These are phyloP conservation scores for Neoboletus magnificus DNA, from an alignment of 768 basidiomycete genomes.

Conservation along the genomic window DNA sequence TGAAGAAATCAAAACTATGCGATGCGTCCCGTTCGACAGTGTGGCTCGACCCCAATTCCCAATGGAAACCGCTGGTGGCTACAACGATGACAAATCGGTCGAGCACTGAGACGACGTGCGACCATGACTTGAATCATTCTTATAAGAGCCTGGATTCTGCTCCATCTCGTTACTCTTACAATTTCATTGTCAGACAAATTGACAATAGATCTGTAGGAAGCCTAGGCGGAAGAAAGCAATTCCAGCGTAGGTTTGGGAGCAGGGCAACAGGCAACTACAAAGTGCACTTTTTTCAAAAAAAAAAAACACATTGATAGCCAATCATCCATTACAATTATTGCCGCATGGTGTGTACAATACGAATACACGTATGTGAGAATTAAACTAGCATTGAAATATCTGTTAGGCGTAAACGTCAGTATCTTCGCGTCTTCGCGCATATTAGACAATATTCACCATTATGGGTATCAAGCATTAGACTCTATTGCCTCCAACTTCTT, in stretches of 20 bases:
- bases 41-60: constrained; percentile 1
- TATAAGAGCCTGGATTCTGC: background rate
- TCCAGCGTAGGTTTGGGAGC: background rate
- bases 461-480: constrained; percentile 3
- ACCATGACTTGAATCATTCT: background rate
- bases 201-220: background rate
- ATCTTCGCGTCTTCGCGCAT: background rate
- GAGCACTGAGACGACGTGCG: background rate
- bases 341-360: background rate
- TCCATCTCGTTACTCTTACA: background rate
- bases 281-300: background rate
- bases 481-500: constrained; percentile 6
- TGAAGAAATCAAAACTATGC: background rate
- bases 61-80: background rate
- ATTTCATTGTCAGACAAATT: no score
- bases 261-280: background rate
- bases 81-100: background rate
- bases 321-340: background rate
- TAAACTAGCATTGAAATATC: background rate
- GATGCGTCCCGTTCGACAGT: background rate
- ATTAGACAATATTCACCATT: background rate
- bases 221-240: background rate
- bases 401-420: background rate
- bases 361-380: background rate
- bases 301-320: background rate